Evolutionary conservation across 192 early-diverging fungal genomes (phyloP).

Genomic region (Linnemannia hyalina): DNA sequence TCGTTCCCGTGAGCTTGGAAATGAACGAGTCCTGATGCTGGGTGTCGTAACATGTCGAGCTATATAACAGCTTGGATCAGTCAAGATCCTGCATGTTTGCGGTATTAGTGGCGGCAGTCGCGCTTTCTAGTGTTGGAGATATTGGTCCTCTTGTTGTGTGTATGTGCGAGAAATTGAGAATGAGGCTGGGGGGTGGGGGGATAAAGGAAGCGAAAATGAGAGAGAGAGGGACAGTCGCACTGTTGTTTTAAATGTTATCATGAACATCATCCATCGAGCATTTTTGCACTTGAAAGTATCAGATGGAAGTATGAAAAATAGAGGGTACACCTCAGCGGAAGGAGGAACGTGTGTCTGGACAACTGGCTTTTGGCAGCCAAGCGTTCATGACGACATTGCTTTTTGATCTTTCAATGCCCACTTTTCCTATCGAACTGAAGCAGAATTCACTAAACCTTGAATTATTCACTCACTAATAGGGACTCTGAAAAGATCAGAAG

Average conservation of each 20-base stretch:
- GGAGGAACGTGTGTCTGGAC: too few species aligned
- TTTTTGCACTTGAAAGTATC: too few species aligned
- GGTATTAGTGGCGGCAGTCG: background rate
- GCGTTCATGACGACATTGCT: too few species aligned
- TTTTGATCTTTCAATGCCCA: too few species aligned
- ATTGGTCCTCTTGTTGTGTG: constrained; percentile 8
- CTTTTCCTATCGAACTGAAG: too few species aligned
- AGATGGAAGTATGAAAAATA: too few species aligned
- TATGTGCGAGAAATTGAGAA: background rate
- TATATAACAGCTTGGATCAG: constrained; percentile 29
- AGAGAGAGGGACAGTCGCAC: constrained; percentile 6
- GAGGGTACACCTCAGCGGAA: too few species aligned
- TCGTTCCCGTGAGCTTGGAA: constrained; percentile 30
- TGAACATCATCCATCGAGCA: background rate
- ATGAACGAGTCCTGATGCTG: constrained; percentile 28
- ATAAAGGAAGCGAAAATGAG: background rate
- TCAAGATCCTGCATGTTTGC: constrained; percentile 22
- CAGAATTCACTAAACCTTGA: too few species aligned
- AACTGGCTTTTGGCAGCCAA: too few species aligned
- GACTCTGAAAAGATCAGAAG: too few species aligned
- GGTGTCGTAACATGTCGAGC: constrained; percentile 20
- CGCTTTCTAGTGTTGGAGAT: constrained; percentile 21
- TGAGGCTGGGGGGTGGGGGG: background rate
- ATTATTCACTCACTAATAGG: too few species aligned
- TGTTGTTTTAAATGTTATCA: background rate